Base-by-base conservation (phyloP, 371 early-diverging fungal species). In the Basidiobolus meristosporus region DNA sequence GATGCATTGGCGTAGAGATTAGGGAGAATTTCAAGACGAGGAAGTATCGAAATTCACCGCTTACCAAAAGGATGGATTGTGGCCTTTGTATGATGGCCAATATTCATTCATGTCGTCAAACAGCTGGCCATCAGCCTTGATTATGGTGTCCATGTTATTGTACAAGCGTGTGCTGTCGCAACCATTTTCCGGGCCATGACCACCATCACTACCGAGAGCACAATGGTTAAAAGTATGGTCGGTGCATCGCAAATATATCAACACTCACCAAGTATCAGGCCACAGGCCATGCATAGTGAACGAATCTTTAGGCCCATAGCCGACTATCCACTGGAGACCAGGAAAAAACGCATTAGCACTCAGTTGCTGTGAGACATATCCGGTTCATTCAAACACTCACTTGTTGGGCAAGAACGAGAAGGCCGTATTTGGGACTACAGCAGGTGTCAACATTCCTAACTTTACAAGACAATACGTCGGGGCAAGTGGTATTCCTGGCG, bases 251-350 rank as follows among this genome's bases (percentile, higher is more conserved):
- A 23, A 7, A 14, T 6, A 23, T 19, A 40, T 0, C 34, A n/a
- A 15, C 41, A 29, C 22, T 6, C 53, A 56, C 54, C 78, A 80
- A 22, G 66, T 63, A 46, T 74, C 81, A 9, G 88, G 82, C 86
- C 86, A 82, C 38, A 85, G 55, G 7, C 86, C 86, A 44, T 83
- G 83, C 17, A 79, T 51, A n/a, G 73, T 73, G 41, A 68, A 70
- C 36, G 57, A 51, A 30, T 70, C 49, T 16, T 40, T 26, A 11
- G 70, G 68, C n/a, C 73, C 73, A 35, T 50, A 55, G 31, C 59
- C 54, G 0, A 50, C 23, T 41, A 62, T 57, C 72, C 72, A 71
- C 43, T 57, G 52, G 19, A 31, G 12, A 21, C n/a, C n/a, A n/a
- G n/a, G n/a, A n/a, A 31, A 9, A 31, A 31, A 31, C n/a, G n/a